Percentiles rank a stretch among this genome's conserved stretches.
Evolutionary conservation across 768 basidiomycete species (phyloP).

Genomic region (Leucosporidium creatinivorum): DNA sequence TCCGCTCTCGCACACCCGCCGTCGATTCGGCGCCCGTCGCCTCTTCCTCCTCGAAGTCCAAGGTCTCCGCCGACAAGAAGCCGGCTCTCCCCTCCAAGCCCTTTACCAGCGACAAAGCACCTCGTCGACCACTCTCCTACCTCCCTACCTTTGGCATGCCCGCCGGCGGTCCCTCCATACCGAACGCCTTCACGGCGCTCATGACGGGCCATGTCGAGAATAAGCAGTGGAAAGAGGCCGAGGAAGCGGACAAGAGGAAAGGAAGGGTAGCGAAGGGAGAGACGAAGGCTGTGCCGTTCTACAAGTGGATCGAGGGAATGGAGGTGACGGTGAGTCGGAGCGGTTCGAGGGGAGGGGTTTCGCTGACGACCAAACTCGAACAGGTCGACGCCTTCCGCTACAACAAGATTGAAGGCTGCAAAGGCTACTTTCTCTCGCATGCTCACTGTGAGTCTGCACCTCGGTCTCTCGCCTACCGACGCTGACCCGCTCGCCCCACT

Average conservation of each 20-base stretch:
- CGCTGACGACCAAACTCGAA: too few relatives aligned
- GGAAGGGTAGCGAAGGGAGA: constrained; percentile 38
- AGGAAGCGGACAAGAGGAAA: constrained; percentile 49
- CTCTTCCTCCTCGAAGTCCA: neutral
- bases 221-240: constrained; percentile 76
- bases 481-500: neutral
- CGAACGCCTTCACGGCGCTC: constrained; percentile 65
- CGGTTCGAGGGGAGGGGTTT: too few relatives aligned
- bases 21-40: neutral
- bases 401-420: constrained; percentile 81
- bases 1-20: constrained; percentile 1
- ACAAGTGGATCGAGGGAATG: constrained; percentile 87
- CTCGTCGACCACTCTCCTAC: neutral
- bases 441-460: constrained; percentile 76
- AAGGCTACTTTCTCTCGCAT: constrained; percentile 55
- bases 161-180: neutral
- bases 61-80: neutral
- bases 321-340: constrained; percentile 61
- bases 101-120: neutral
- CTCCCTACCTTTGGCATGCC: neutral
- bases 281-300: constrained; percentile 61
- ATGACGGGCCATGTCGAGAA: constrained; percentile 81
- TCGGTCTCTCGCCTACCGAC: too few relatives aligned
- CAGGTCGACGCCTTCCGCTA: constrained; percentile 85
- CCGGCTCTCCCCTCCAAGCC: neutral